Evolutionary conservation across 805 yeast genomes (phyloP).

Genomic region (Wickerhamomyces bisporus): DNA sequence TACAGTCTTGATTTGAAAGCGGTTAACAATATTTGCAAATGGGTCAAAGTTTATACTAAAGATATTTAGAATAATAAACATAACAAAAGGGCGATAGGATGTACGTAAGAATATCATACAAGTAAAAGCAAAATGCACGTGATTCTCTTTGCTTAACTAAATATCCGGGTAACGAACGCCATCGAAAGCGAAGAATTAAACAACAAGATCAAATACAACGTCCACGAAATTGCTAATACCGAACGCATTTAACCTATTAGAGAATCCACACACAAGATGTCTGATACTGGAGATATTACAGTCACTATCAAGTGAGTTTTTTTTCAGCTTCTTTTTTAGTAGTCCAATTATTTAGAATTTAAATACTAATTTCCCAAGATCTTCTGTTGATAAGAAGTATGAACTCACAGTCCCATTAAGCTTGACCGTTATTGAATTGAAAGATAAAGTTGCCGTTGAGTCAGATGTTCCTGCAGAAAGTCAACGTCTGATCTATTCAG

Average conservation of each 20-base stretch:
- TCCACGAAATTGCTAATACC: too few relatives aligned
- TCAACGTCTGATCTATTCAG: slow-evolving; percentile 89
- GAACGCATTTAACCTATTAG: too few relatives aligned
- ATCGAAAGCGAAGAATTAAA: background rate
- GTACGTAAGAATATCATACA: too few relatives aligned
- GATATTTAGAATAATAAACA: too few relatives aligned
- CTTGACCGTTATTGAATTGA: slow-evolving; percentile 62
- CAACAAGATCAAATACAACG: too few relatives aligned
- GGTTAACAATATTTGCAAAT: too few relatives aligned
- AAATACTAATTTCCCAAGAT: slow-evolving; percentile 7
- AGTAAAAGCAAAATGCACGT: too few relatives aligned
- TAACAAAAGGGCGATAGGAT: too few relatives aligned
- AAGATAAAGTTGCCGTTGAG: slow-evolving; percentile 53
- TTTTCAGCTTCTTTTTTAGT: background rate
- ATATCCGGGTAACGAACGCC: background rate
- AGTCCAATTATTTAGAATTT: slow-evolving; percentile 1
- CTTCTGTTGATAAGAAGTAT: slow-evolving; percentile 75
- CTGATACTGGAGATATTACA: slow-evolving; percentile 16
- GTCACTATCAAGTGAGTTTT: slow-evolving; percentile 19
- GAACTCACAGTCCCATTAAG: slow-evolving; percentile 50
- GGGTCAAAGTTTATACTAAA: too few relatives aligned
- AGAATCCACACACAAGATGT: slow-evolving; percentile 6
- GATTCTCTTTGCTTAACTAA: too few relatives aligned
- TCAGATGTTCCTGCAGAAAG: slow-evolving; percentile 68
- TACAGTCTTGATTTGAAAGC: too few relatives aligned